A percentile compares a stretch with the other conserved stretches of the same genome.
These are phyloP conservation scores for Aleurites moluccanus DNA, from an alignment of 441 rosid genomes.

Conservation along the genomic window DNA sequence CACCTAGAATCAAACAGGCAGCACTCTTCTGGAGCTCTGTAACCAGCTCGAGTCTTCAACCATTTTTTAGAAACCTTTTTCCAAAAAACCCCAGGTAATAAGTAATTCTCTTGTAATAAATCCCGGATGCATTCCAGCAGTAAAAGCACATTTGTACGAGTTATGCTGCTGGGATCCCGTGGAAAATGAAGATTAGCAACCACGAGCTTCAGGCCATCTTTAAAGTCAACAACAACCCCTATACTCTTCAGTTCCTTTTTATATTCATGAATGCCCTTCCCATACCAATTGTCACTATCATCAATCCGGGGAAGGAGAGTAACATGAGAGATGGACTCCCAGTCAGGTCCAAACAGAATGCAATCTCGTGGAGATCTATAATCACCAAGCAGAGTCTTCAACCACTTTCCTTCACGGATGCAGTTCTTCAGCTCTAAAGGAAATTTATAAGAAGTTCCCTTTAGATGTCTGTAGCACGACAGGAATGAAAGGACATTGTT, in stretches of 20 bases:
- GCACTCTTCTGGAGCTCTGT: constrained; percentile 45
- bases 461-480: constrained; percentile 45
- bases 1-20: constrained; percentile 43
- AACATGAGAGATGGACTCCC: constrained; percentile 54
- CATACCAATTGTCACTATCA: constrained; percentile 47
- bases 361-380: constrained; percentile 51
- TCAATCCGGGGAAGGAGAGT: constrained; percentile 60
- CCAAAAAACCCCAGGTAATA: constrained; percentile 31
- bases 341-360: constrained; percentile 51
- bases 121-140: constrained; percentile 48
- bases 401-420: constrained; percentile 48
- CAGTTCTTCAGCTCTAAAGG: constrained; percentile 34
- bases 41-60: constrained; percentile 59
- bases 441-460: constrained; percentile 19
- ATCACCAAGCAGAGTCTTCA: constrained; percentile 55
- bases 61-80: constrained; percentile 41
- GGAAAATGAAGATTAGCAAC: constrained; percentile 41
- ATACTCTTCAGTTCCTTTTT: constrained; percentile 44
- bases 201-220: constrained; percentile 54
- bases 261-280: constrained; percentile 40
- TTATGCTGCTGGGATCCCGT: constrained; percentile 23
- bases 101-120: constrained; percentile 15
- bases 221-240: constrained; percentile 43
- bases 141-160: constrained; percentile 37
- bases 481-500: constrained; percentile 38